These are phyloP conservation scores for Debaryomyces singareniensis DNA, from an alignment of 1,139 yeast species.

Conservation along the genomic window DNA sequence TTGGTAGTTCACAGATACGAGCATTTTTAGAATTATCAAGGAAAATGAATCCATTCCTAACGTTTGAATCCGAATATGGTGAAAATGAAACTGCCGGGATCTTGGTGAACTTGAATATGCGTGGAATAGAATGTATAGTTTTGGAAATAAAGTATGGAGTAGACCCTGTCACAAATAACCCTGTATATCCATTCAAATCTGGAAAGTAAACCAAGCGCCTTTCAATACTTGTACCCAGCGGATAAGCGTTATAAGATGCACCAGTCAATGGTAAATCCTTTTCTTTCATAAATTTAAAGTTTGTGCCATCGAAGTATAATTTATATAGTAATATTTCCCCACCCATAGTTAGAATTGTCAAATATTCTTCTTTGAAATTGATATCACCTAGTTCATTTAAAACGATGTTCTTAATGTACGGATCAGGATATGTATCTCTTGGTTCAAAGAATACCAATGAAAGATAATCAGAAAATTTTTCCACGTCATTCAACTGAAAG, in stretches of 20 bases:
- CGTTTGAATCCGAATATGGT: conserved; percentile 34
- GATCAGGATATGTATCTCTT: conserved; percentile 62
- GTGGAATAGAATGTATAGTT: conserved; percentile 57
- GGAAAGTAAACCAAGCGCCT: conserved; percentile 59
- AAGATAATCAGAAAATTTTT: conserved; percentile 49
- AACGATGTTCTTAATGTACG: conserved; percentile 66
- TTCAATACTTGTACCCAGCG: conserved; percentile 63
- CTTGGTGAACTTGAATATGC: conserved; percentile 62
- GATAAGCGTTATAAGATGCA: conserved; percentile 71
- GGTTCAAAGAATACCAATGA: conserved; percentile 53
- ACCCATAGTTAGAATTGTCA: conserved; percentile 69
- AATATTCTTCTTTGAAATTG: conserved; percentile 46
- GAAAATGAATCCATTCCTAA: conserved; percentile 56
- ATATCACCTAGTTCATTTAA: conserved; percentile 62
- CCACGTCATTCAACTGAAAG: conserved; percentile 56
- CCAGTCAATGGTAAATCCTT: conserved; percentile 52
- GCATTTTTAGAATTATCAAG: conserved; percentile 70
- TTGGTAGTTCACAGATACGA: conserved; percentile 57
- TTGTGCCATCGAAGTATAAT: conserved; percentile 46
- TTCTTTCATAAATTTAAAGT: conserved; percentile 42
- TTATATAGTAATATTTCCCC: conserved; percentile 72
- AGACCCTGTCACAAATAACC: conserved; percentile 70
- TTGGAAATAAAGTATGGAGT: conserved; percentile 66
- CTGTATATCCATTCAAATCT: conserved; percentile 51
- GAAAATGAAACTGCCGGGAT: conserved; percentile 61